Evolutionary conservation across 257 asterid species (phyloP).

Genomic region (Solanum medicagineum): DNA sequence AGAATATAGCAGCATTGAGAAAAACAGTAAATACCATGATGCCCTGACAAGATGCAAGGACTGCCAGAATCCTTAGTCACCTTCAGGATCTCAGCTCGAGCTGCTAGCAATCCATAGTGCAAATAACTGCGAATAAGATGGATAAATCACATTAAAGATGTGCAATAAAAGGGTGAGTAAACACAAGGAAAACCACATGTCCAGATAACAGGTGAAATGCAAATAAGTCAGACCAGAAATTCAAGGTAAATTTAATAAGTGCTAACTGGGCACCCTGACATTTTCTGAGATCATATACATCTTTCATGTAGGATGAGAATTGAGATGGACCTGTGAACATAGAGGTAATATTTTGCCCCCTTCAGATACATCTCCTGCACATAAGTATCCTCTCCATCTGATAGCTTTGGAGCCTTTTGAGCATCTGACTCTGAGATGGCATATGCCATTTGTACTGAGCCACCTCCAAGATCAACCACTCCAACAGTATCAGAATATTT

Average conservation of each 20-base stretch:
- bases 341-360: conserved; percentile 32
- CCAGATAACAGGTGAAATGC: not conserved
- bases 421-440: conserved; percentile 35
- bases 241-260: not conserved
- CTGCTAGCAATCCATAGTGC: conserved; percentile 37
- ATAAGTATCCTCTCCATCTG: conserved; percentile 18
- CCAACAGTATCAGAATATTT: conserved; percentile 38
- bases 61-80: conserved; percentile 24
- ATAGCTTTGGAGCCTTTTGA: conserved; percentile 25
- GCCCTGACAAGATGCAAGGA: conserved; percentile 34
- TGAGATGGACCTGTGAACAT: conserved; percentile 30
- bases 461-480: conserved; percentile 69
- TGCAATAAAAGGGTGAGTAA: not conserved
- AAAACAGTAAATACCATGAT: conserved; percentile 17
- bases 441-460: conserved; percentile 46
- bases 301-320: not conserved
- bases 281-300: not conserved
- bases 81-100: conserved; percentile 43
- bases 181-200: not conserved
- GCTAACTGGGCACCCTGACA: not conserved
- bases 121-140: conserved; percentile 15
- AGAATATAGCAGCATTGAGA: not conserved
- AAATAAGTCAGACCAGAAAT: not conserved
- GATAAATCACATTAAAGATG: not conserved
- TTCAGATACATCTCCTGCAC: conserved; percentile 31